A percentile compares a stretch with the other conserved stretches of the same genome.
Conservation (phyloP, 2,329 filamentous ascomycete genomes). For the Pseudophaeomoniella oleicola region DNA sequence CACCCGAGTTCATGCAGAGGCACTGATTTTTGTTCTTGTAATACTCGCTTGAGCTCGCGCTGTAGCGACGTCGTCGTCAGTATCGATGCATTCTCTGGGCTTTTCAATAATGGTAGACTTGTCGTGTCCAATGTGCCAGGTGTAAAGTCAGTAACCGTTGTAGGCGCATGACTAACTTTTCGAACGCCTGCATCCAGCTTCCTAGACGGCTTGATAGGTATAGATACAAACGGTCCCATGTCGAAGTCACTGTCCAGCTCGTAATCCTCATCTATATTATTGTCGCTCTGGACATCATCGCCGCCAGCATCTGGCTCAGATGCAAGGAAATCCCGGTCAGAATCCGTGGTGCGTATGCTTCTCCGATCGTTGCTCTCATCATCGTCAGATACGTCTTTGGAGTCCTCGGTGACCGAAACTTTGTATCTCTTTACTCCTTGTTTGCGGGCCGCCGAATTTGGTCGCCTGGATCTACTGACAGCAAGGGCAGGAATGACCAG, state of each 20-base stretch:
- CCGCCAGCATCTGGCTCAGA: slow-evolving; percentile 6
- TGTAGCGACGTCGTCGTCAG: slow-evolving; percentile 48
- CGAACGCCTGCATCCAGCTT: slow-evolving; percentile 4
- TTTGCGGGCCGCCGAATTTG: slow-evolving; percentile 6
- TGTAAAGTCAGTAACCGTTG: slow-evolving; percentile 42
- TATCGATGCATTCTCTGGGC: slow-evolving; percentile 50
- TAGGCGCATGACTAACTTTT: slow-evolving; percentile 4
- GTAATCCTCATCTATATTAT: slow-evolving; percentile 32
- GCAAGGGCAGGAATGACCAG: slow-evolving; percentile 40
- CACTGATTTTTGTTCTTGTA: slow-evolving; percentile 47
- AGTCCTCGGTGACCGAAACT: slow-evolving; percentile 1
- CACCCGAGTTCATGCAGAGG: slow-evolving; percentile 59
- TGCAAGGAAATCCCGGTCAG: slow-evolving; percentile 25
- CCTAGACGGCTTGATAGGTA: slow-evolving; percentile 7
- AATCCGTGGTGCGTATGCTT: slow-evolving; percentile 33
- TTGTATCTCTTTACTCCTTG: slow-evolving; percentile 10
- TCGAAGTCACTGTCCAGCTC: too few relatives aligned
- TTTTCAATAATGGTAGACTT: slow-evolving; percentile 48
- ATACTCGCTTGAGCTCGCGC: slow-evolving; percentile 47
- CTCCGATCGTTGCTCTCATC: slow-evolving; percentile 20
- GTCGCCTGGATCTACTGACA: slow-evolving; percentile 29
- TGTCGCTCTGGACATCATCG: slow-evolving; percentile 21
- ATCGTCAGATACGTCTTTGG: slow-evolving; percentile 11
- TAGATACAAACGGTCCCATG: too few relatives aligned
- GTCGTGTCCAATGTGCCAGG: slow-evolving; percentile 51